Conservation (phyloP, 805 yeast species). For the Kurtzmaniella cleridarum region DNA sequence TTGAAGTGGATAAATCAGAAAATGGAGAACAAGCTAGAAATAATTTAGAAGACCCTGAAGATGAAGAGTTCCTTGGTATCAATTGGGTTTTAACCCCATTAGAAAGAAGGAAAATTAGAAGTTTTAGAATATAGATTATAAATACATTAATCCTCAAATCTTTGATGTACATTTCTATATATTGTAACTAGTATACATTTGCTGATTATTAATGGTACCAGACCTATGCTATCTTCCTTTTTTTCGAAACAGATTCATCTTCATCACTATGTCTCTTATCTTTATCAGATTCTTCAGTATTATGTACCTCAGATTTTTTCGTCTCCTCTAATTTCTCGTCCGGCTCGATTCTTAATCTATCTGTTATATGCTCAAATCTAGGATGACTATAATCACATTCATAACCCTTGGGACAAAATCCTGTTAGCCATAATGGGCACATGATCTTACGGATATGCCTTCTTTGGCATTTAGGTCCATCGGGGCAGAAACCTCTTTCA, state of each 20-base stretch:
- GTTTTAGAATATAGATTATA: slow-evolving; percentile 42
- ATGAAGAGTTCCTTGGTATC: slow-evolving; percentile 26
- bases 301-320: slow-evolving; percentile 8
- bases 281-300: slow-evolving; percentile 6
- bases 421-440: slow-evolving; percentile 79
- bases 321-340: slow-evolving; percentile 31
- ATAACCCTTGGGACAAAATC: slow-evolving; percentile 89
- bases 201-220: background rate
- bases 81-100: slow-evolving; percentile 75
- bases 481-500: slow-evolving; percentile 84
- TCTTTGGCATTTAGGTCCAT: slow-evolving; percentile 80
- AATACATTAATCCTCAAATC: background rate
- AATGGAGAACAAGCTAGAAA: slow-evolving; percentile 38
- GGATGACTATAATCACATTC: slow-evolving; percentile 83
- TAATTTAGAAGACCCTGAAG: slow-evolving; percentile 22
- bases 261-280: slow-evolving; percentile 4
- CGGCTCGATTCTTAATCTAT: slow-evolving; percentile 38
- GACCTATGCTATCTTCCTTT: slow-evolving; percentile 1
- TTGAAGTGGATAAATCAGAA: slow-evolving; percentile 1
- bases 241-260: background rate
- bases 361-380: slow-evolving; percentile 47
- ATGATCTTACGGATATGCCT: slow-evolving; percentile 72
- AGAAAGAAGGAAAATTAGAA: slow-evolving; percentile 62
- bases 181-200: background rate
- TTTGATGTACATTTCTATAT: background rate